A percentile compares a stretch with the other conserved stretches of the same genome.
Conservation (phyloP, 2,329 filamentous ascomycete genomes). For the Xylariaceae sp. region DNA sequence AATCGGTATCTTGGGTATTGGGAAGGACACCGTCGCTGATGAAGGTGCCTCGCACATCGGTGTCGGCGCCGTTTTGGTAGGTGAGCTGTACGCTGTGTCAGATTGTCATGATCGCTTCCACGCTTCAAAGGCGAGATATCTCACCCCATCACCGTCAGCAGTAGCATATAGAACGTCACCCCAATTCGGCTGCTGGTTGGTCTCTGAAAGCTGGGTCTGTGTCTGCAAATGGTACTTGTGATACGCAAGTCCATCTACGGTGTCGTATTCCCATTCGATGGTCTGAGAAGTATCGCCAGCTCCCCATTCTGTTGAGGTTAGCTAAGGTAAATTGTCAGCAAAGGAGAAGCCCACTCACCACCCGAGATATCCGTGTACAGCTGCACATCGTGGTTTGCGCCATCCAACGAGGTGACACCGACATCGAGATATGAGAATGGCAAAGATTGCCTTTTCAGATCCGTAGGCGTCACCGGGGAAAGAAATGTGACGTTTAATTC, state of each 20-base stretch:
- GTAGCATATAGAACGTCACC: slow-evolving; percentile 72
- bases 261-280: slow-evolving; percentile 62
- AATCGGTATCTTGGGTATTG: slow-evolving; percentile 63
- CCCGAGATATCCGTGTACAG: slow-evolving; percentile 72
- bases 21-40: slow-evolving; percentile 58
- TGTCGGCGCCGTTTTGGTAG: slow-evolving; percentile 70
- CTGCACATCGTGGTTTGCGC: slow-evolving; percentile 60
- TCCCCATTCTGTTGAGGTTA: slow-evolving; percentile 61
- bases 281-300: slow-evolving; percentile 57
- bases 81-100: slow-evolving; percentile 46
- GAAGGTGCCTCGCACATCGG: slow-evolving; percentile 65
- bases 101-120: not conserved
- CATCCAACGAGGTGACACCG: slow-evolving; percentile 61
- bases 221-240: slow-evolving; percentile 60
- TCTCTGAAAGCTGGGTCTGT: slow-evolving; percentile 67
- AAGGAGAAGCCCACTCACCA: slow-evolving; percentile 42
- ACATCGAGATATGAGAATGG: slow-evolving; percentile 70
- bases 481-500: slow-evolving; percentile 67
- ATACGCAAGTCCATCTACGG: slow-evolving; percentile 53
- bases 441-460: slow-evolving; percentile 65
- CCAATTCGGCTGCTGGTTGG: slow-evolving; percentile 73
- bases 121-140: slow-evolving; percentile 16
- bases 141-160: slow-evolving; percentile 47
- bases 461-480: slow-evolving; percentile 65
- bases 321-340: slow-evolving; percentile 5